Percentiles rank a stretch among this genome's conserved stretches.
Conservation (phyloP, 78 protist species). For the Emiliania huxleyi region DNA sequence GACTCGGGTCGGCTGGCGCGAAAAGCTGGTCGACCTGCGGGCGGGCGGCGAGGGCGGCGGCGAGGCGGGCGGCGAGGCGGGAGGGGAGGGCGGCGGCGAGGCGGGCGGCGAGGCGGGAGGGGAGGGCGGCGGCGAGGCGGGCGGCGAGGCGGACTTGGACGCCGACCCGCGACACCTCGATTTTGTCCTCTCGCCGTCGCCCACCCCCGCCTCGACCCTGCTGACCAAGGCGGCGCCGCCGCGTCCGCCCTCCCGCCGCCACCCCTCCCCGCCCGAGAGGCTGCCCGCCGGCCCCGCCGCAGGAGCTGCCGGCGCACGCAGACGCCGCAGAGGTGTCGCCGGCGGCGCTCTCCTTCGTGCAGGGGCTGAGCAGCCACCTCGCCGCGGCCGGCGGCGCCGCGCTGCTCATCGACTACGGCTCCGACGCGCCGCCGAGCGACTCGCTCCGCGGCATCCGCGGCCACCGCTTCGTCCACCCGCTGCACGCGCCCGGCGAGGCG, state of each 20-base stretch:
- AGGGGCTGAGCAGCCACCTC: not conserved
- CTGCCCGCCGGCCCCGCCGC: too few relatives aligned
- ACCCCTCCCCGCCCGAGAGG: too few relatives aligned
- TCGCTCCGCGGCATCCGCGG: not conserved
- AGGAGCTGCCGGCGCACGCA: not conserved
- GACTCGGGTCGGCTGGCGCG: not conserved
- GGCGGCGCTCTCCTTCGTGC: not conserved
- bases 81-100: too few relatives aligned
- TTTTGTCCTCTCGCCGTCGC: not conserved
- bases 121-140: too few relatives aligned
- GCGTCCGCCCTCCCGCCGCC: too few relatives aligned
- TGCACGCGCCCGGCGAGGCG: not conserved
- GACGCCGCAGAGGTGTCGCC: not conserved
- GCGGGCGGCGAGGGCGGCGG: not conserved
- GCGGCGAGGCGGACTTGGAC: too few relatives aligned
- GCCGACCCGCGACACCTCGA: not conserved
- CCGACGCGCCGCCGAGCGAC: not conserved
- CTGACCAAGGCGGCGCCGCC: too few relatives aligned
- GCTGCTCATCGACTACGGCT: conserved; percentile 7
- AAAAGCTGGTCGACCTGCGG: not conserved
- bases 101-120: too few relatives aligned
- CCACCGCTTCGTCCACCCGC: not conserved
- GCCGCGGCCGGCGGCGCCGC: not conserved
- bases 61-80: too few relatives aligned
- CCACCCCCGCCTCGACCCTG: not conserved